A percentile compares a stretch with the other conserved stretches of the same genome.
Conservation (phyloP, 306 rosid genomes). For the Cucurbita pepo region DNA sequence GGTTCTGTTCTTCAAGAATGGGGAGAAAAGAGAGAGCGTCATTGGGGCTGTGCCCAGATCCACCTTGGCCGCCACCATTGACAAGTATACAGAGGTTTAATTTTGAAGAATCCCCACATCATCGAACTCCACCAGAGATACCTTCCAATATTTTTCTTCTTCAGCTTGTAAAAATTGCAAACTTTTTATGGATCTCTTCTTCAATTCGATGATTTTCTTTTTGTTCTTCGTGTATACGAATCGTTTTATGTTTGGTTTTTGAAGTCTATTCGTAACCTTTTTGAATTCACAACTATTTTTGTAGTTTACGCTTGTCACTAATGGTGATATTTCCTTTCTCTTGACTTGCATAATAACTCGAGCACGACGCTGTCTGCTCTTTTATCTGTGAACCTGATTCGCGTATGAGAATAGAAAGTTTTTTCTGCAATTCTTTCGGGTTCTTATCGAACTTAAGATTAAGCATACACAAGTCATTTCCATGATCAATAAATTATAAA, state of each 20-base stretch:
- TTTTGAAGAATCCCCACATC: background rate
- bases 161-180: background rate
- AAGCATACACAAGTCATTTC: background rate
- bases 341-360: background rate
- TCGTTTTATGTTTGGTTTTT: no score
- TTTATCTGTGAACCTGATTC: background rate
- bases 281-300: background rate
- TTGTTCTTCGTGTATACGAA: background rate
- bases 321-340: background rate
- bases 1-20: slow-evolving; percentile 74
- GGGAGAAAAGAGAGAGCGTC: slow-evolving; percentile 73
- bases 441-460: background rate
- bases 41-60: slow-evolving; percentile 88
- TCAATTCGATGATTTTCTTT: background rate
- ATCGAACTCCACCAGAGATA: background rate
- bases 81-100: slow-evolving; percentile 40
- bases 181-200: background rate
- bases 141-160: background rate
- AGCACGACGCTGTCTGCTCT: background rate
- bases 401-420: background rate
- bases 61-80: slow-evolving; percentile 55
- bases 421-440: background rate
- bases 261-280: no score
- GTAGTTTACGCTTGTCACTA: no score
- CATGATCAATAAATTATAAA: background rate